A percentile compares a stretch with the other conserved stretches of the same genome.
These are phyloP conservation scores for Cucurbita moschata DNA, from an alignment of 306 rosid species.

Conservation along the genomic window DNA sequence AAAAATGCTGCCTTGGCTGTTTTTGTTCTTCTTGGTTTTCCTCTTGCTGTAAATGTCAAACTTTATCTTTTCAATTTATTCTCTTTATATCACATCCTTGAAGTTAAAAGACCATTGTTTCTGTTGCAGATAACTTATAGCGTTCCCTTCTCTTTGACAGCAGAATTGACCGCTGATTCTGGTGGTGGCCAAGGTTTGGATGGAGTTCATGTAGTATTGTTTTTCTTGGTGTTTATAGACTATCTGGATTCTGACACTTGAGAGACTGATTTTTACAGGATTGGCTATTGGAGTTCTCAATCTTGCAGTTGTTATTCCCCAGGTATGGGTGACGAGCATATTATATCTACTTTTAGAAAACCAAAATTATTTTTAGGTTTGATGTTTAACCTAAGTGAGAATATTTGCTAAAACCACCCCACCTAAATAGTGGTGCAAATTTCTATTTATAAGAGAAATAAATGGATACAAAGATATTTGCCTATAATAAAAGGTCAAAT, in stretches of 20 bases:
- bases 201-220: conserved; percentile 2
- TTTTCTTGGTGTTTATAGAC: conserved; percentile 1
- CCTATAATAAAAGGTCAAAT: too few species aligned
- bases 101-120: conserved; percentile 9
- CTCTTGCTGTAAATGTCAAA: conserved; percentile 72
- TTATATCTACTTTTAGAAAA: not conserved
- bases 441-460: too few species aligned
- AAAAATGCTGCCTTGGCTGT: conserved; percentile 71
- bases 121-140: conserved; percentile 84
- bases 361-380: not conserved
- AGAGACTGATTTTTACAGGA: conserved; percentile 40
- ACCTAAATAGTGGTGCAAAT: too few species aligned
- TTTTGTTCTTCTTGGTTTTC: conserved; percentile 92
- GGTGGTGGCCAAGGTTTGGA: conserved; percentile 93
- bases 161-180: conserved; percentile 83
- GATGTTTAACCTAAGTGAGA: not conserved
- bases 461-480: too few species aligned
- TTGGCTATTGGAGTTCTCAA: conserved; percentile 94
- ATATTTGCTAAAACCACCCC: not conserved
- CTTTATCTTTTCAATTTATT: not conserved
- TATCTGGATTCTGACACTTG: conserved; percentile 12
- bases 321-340: conserved; percentile 31
- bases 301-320: conserved; percentile 94
- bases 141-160: conserved; percentile 87
- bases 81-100: not conserved